Base-by-base conservation (phyloP, 306 rosid species). In the Medicago arabica region DNA sequence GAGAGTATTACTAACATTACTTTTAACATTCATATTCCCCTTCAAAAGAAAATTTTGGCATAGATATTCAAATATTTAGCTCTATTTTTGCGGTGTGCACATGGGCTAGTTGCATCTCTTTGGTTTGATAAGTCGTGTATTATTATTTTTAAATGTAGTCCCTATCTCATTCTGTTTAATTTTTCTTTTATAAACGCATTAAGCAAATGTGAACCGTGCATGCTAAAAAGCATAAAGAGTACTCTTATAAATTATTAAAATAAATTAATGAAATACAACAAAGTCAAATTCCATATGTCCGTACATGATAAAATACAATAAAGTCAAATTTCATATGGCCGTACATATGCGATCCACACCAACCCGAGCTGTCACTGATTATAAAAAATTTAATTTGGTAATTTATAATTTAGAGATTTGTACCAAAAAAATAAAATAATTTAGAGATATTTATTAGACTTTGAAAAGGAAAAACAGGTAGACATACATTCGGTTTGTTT, bases 91-190 rank as follows among this genome's bases (percentile, higher is more conserved):
- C 9, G 5, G 38, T 44, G 57, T 41, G 64, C 51, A 79, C 69
- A 55, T 19, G 51, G 69, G 53, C 14, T 64, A 25, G 69, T 43
- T 72, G 69, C 12, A 58, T 47, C 46, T 80, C 31, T 39, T 80
- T 25, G 47, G 3, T 78, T 62, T 70, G 78, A 74, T 74, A 62
- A 69, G 70, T 74, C 80, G 31, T 40, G 47, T 44, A 6, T 28
- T 25, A 11, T 39, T 38, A 12, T 3, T 61, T 67, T 25, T 71
- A 1, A 14, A 72, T n/a, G 25, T 60, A 23, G 14, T 18, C 12
- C 60, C 71, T 10, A 12, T 74, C 40, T 64, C 31, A 25, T 39
- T 75, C n/a, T 21, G 7, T 61, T 49, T 59, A 23, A 25, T 59
- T 11, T 67, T 67, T 28, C 15, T 13, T 15, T 60, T 57, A 40